Conservation (phyloP, 345 rosid species). For the Crucihimalaya himalaica region DNA sequence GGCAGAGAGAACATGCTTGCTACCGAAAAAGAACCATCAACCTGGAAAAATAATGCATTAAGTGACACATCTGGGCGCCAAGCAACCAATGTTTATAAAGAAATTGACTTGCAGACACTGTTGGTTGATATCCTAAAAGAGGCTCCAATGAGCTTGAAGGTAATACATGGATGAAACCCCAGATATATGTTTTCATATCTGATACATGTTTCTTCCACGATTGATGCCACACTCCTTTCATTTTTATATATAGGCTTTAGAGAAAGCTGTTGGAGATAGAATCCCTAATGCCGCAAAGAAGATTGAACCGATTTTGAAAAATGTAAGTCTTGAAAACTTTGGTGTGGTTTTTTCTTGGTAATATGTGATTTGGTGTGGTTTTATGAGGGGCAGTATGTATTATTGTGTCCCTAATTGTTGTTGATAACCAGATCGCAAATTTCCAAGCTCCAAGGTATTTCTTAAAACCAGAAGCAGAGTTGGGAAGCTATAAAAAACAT, state of each 20-base stretch:
- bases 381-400: constrained; percentile 25
- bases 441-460: constrained; percentile 76
- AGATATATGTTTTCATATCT: constrained; percentile 24
- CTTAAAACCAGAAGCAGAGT: constrained; percentile 69
- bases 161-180: constrained; percentile 34
- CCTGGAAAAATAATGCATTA: constrained; percentile 43
- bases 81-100: constrained; percentile 48
- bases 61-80: constrained; percentile 51
- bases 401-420: constrained; percentile 39
- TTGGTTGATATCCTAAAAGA: constrained; percentile 63
- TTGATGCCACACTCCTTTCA: constrained; percentile 23
- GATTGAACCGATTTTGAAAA: constrained; percentile 73
- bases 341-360: constrained; percentile 21
- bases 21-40: constrained; percentile 58
- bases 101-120: constrained; percentile 63
- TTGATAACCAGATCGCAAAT: constrained; percentile 72
- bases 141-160: constrained; percentile 89
- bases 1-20: constrained; percentile 50
- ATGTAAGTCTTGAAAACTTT: constrained; percentile 51
- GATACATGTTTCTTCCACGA: not conserved
- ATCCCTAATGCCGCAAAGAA: constrained; percentile 61
- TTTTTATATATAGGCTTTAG: constrained; percentile 62
- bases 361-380: constrained; percentile 28
- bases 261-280: constrained; percentile 73
- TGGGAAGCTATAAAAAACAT: constrained; percentile 61